phyloP scores from a whole-genome alignment of 1,139 yeast species.

The Debaryomycetaceae sp. region DNA sequence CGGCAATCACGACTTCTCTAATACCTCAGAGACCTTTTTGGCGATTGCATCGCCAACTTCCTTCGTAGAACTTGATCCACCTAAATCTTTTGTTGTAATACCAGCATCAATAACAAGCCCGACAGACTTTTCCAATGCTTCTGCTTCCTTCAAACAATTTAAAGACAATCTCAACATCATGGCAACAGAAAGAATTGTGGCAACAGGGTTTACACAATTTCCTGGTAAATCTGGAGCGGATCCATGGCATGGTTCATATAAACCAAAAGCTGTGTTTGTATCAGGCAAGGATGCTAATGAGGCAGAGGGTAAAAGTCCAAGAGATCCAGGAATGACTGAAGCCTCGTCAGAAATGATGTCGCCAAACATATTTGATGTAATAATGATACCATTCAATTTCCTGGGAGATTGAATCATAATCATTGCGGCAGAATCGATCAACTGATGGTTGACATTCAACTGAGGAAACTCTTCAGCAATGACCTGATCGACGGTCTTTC shows the following conservation, averaged over 20 bases:
- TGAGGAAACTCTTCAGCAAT: conserved; percentile 87
- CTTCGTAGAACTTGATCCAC: conserved; percentile 71
- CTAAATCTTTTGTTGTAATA: conserved; percentile 85
- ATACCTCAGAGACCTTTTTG: conserved; percentile 60
- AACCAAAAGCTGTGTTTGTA: conserved; percentile 87
- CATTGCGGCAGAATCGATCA: conserved; percentile 98
- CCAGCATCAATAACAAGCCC: conserved; percentile 76
- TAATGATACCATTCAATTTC: conserved; percentile 82
- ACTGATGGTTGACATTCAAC: conserved; percentile 80
- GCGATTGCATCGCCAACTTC: conserved; percentile 96
- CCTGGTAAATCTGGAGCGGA: conserved; percentile 91
- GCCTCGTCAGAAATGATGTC: conserved; percentile 98
- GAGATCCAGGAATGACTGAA: conserved; percentile 94
- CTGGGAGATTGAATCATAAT: conserved; percentile 88
- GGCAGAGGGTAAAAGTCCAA: conserved; percentile 94
- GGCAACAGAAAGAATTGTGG: conserved; percentile 91
- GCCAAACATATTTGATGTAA: conserved; percentile 96
- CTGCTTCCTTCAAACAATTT: conserved; percentile 78
- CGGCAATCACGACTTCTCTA: conserved; percentile 18
- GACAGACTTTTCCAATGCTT: conserved; percentile 87
- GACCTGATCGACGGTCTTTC: conserved; percentile 84
- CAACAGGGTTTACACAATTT: conserved; percentile 91
- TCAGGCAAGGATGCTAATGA: conserved; percentile 95
- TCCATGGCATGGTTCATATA: conserved; percentile 98
- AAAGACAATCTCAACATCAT: conserved; percentile 94